Conservation (phyloP, 2,329 filamentous ascomycete genomes). For the Ophiostoma quercus region DNA sequence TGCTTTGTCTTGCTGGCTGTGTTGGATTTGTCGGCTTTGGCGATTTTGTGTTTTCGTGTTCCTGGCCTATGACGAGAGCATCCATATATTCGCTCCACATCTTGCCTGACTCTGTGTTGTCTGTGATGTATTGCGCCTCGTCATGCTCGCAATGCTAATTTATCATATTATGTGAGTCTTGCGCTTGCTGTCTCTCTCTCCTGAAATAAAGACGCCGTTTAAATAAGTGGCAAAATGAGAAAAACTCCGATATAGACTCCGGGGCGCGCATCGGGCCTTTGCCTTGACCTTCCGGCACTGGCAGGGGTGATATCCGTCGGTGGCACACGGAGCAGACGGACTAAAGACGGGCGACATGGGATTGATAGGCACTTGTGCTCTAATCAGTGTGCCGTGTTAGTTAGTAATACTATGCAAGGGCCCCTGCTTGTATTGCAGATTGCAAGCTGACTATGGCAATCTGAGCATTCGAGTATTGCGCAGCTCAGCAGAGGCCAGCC, state of each 20-base stretch:
- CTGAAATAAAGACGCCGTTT: not conserved
- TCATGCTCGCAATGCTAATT: not conserved
- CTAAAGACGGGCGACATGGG: not conserved
- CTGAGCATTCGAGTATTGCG: not conserved
- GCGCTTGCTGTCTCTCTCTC: not conserved
- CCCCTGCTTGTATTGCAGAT: not conserved
- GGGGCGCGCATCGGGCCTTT: constrained; percentile 6
- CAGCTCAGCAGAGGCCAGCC: not conserved
- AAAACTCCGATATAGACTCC: not conserved
- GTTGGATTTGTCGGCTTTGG: not conserved
- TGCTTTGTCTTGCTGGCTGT: not conserved
- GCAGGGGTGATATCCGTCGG: not conserved
- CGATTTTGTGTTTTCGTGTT: not conserved
- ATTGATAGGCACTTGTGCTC: not conserved
- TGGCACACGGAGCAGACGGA: not conserved
- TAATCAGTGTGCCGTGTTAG: not conserved
- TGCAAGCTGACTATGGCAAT: not conserved
- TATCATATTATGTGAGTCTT: not conserved
- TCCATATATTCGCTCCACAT: not conserved
- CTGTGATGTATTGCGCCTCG: not conserved
- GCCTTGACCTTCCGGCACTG: not conserved
- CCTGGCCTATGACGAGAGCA: not conserved
- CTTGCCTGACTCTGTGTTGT: not conserved
- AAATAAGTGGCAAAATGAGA: not conserved
- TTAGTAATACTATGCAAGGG: not conserved